Evolutionary conservation across 192 early-diverging fungal genomes (phyloP).

Genomic region (Dissophora globulifera): DNA sequence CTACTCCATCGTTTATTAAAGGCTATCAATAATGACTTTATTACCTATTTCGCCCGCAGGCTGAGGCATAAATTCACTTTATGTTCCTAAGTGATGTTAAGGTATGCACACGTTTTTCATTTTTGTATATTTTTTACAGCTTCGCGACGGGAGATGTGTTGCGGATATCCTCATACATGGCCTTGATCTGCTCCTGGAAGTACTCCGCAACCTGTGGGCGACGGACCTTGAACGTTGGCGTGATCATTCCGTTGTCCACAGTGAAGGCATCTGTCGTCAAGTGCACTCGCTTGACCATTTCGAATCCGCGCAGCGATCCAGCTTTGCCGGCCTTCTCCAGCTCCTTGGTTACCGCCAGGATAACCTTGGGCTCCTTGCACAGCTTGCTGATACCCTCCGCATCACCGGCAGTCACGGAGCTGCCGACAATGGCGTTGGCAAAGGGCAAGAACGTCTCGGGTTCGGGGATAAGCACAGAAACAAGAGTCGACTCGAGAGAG

Average conservation of each 20-base stretch:
- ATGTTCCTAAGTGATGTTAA: no score
- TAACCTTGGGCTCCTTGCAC: conserved; percentile 60
- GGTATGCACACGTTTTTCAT: no score
- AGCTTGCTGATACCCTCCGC: conserved; percentile 57
- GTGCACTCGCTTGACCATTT: conserved; percentile 78
- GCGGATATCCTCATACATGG: conserved; percentile 71
- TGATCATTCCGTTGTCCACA: conserved; percentile 86
- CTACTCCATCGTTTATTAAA: no score
- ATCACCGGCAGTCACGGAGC: conserved; percentile 35
- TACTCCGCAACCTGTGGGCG: conserved; percentile 77
- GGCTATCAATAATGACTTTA: no score
- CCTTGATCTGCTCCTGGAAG: conserved; percentile 71
- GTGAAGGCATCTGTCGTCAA: conserved; percentile 80
- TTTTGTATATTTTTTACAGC: conserved; percentile 48
- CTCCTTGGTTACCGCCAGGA: conserved; percentile 61
- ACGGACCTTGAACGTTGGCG: conserved; percentile 93
- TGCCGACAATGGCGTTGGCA: conserved; percentile 54
- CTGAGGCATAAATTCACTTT: no score
- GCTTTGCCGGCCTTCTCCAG: conserved; percentile 67
- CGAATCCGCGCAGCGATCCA: conserved; percentile 71
- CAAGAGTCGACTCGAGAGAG: conserved; percentile 56
- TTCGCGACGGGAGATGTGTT: conserved; percentile 51
- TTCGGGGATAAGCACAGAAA: conserved; percentile 66
- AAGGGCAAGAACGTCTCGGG: conserved; percentile 58
- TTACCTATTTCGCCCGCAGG: no score